phyloP scores from a whole-genome alignment of 2,329 filamentous ascomycete genomes.

The Neospermospora avenae region DNA sequence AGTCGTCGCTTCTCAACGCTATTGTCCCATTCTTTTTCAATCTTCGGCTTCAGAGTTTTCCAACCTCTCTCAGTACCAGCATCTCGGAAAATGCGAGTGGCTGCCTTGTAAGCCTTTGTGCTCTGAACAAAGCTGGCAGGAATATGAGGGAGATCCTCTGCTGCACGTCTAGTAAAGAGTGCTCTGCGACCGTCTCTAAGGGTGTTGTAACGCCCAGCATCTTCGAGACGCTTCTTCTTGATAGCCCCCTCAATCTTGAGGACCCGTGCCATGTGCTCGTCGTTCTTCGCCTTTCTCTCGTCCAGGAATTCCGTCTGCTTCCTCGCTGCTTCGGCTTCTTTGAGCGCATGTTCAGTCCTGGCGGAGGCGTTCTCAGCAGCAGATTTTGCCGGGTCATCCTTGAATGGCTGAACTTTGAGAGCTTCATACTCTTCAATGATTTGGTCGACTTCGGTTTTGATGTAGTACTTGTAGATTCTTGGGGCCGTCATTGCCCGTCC shows the following conservation, averaged over 20 bases:
- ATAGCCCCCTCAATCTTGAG: slow-evolving; percentile 29
- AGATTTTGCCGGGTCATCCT: slow-evolving; percentile 27
- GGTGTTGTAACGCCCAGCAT: slow-evolving; percentile 27
- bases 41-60: slow-evolving; percentile 33
- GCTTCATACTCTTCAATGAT: slow-evolving; percentile 31
- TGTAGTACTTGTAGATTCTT: slow-evolving; percentile 32
- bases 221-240: slow-evolving; percentile 21
- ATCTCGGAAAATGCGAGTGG: slow-evolving; percentile 33
- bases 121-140: slow-evolving; percentile 26
- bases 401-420: slow-evolving; percentile 25
- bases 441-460: slow-evolving; percentile 25
- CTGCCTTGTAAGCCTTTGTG: slow-evolving; percentile 29
- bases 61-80: slow-evolving; percentile 33
- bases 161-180: slow-evolving; percentile 28
- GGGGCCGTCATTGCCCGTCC: slow-evolving; percentile 21
- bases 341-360: slow-evolving; percentile 22
- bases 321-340: slow-evolving; percentile 24
- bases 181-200: slow-evolving; percentile 28
- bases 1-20: slow-evolving; percentile 5
- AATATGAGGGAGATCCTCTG: slow-evolving; percentile 30
- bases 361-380: slow-evolving; percentile 26
- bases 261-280: slow-evolving; percentile 31
- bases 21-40: slow-evolving; percentile 26
- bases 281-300: slow-evolving; percentile 27
- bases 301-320: slow-evolving; percentile 28